phyloP scores from a whole-genome alignment of 2,329 filamentous ascomycete genomes.

The Thelonectria discophora region DNA sequence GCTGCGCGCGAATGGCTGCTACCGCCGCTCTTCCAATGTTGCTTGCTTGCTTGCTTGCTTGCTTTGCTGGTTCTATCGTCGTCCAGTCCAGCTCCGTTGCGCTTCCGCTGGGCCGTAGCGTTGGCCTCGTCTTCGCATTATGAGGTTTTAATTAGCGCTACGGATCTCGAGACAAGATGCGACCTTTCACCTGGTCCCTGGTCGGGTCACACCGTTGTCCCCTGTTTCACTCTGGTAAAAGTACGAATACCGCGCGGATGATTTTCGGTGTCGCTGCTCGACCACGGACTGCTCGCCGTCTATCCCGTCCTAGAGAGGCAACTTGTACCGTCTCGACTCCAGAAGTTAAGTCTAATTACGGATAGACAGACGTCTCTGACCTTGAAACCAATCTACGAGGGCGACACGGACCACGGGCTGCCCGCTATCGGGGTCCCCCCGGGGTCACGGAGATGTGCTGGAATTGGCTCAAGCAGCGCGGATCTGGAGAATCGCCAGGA shows the following conservation, averaged over 20 bases:
- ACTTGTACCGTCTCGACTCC: conserved; percentile 14
- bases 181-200: not conserved
- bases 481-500: conserved; percentile 9
- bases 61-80: not conserved
- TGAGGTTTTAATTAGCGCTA: conserved; percentile 16
- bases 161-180: not conserved
- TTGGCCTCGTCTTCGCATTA: conserved; percentile 6
- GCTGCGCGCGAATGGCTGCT: conserved; percentile 5
- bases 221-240: not conserved
- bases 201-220: conserved; percentile 3
- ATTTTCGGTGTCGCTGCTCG: not conserved
- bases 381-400: conserved; percentile 8
- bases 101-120: conserved; percentile 43
- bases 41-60: conserved; percentile 5
- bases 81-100: not conserved
- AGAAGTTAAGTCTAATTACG: not conserved
- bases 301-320: conserved; percentile 8
- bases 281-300: conserved; percentile 17
- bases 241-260: not conserved
- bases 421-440: not conserved
- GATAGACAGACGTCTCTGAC: not conserved
- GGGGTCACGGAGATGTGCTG: conserved; percentile 15
- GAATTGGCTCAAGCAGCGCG: conserved; percentile 8
- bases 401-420: conserved; percentile 11
- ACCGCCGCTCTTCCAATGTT: not conserved